Evolutionary conservation across 768 basidiomycete species (phyloP), one percentile per base, ranked within the genome.

Genomic region (Lentinula sp.): DNA sequence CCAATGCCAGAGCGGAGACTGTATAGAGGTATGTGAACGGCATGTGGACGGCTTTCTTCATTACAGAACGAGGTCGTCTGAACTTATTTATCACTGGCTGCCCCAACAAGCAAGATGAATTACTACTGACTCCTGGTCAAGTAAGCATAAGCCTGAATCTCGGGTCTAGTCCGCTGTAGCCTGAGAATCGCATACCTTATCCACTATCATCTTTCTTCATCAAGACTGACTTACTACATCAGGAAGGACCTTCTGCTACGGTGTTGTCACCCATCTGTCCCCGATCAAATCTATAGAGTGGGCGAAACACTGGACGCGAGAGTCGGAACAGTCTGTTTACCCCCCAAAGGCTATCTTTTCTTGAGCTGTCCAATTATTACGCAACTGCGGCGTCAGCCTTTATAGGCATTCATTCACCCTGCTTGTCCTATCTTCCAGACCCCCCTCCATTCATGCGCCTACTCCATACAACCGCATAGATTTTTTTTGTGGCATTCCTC

Each of bases 121-220:
- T 45, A 45, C 6, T 45, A 45, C 15, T 6, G 12, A 45, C 43
- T 18, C 15, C 10, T 35, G 35, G 32, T 7, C 51, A 53, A 53
- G 12, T 53, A 13, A 35, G 16, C 32, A 53, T n/a, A 32, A 48
- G 58, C 57, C 37, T 53, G 41, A 46, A 64, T 63, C 60, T 39
- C 61, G 55, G 61, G 56, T 39, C 57, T n/a, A 33, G 49, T 23
- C 46, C 53, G 35, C 20, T 62, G 64, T 67, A 64, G 64, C 70
- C 66, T 76, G 75, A 65, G 75, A 76, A 70, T 59, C 61, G 59
- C 62, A 68, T 46, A 65, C 67, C 74, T 66, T 65, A 65, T 60
- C 64, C 62, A 52, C 46, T 64, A 56, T 59, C 53, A 62, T 51
- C 65, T 61, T 62, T 41, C 37, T n/a, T 35, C 35, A 68, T 61